Conservation (phyloP, 1,284 basidiomycete species). For the Hymenochaete sp. region DNA sequence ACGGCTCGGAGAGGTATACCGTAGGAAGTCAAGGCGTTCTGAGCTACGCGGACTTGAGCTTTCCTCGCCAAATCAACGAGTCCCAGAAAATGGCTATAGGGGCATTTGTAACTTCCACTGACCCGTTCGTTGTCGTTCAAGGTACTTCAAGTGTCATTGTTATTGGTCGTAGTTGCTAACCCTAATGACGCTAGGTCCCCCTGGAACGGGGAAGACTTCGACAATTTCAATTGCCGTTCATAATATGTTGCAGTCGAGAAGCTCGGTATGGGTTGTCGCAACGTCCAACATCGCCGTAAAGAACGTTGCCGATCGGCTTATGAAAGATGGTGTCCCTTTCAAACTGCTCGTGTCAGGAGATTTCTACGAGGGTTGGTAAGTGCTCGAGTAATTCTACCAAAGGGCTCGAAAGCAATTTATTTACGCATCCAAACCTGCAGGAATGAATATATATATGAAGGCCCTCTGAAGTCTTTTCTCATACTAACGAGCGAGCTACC, state of each 20-base stretch:
- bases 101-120: constrained; percentile 23
- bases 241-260: constrained; percentile 12
- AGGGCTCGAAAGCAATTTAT: not conserved
- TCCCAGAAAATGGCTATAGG: constrained; percentile 25
- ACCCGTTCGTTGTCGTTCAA: constrained; percentile 26
- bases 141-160: constrained; percentile 20
- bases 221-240: constrained; percentile 25
- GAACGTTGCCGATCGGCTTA: constrained; percentile 37
- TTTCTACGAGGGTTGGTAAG: constrained; percentile 40
- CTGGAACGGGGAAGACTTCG: constrained; percentile 29
- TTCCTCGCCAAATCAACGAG: constrained; percentile 23
- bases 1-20: no score
- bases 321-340: constrained; percentile 32
- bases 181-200: constrained; percentile 21
- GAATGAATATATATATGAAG: constrained; percentile 39
- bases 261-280: constrained; percentile 25
- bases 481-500: constrained; percentile 33
- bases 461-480: constrained; percentile 25
- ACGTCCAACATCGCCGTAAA: constrained; percentile 39
- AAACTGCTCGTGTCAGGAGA: constrained; percentile 41
- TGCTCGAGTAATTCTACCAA: not conserved
- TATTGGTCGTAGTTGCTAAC: not conserved
- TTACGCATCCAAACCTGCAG: constrained; percentile 23
- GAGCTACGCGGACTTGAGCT: not conserved
- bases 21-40: not conserved